Conservation (phyloP, 805 yeast genomes). For the Wickerhamiella spandovensis region DNA sequence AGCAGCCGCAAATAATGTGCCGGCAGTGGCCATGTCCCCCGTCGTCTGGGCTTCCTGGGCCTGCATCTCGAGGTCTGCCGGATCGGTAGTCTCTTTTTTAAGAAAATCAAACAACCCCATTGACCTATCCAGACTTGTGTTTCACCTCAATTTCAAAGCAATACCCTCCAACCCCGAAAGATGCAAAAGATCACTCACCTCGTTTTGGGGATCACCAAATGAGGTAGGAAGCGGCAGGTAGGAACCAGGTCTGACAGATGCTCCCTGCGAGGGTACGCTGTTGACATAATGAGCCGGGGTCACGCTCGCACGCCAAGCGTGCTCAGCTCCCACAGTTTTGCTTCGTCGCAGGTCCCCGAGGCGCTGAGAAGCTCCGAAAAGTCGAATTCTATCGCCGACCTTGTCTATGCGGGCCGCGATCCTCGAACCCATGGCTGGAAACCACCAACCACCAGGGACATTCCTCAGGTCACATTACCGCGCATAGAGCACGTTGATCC, state of each 20-base stretch:
- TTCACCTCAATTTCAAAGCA: too few species aligned
- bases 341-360: background rate
- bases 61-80: constrained; percentile 7
- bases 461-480: constrained; percentile 64
- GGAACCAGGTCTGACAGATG: background rate
- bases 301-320: background rate
- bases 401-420: constrained; percentile 40
- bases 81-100: background rate
- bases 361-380: background rate
- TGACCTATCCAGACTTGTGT: too few species aligned
- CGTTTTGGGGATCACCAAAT: too few species aligned
- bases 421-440: constrained; percentile 29
- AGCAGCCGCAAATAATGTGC: constrained; percentile 8
- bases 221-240: background rate
- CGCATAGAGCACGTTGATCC: constrained; percentile 35
- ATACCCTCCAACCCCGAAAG: too few species aligned
- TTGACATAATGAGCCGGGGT: background rate
- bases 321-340: background rate
- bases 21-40: constrained; percentile 10
- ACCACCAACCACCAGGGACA: constrained; percentile 65
- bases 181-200: too few species aligned
- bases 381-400: constrained; percentile 63
- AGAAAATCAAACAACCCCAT: background rate
- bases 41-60: constrained; percentile 7
- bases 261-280: background rate